Evolutionary conservation across 2,329 filamentous ascomycete genomes (phyloP).

Genomic region (Ampelomyces quisqualis): DNA sequence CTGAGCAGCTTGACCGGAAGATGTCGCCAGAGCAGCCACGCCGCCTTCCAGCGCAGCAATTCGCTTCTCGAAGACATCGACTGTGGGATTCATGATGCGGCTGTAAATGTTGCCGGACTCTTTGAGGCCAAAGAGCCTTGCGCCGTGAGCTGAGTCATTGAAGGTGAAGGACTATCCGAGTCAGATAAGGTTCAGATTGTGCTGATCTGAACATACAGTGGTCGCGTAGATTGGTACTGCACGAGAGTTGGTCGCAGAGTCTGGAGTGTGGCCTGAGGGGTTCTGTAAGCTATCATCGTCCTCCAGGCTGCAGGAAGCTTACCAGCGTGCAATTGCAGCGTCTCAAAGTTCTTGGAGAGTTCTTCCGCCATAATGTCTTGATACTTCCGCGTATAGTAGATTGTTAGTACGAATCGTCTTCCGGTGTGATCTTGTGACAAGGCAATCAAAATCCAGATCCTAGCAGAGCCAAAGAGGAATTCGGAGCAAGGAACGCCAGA

Average conservation of each 20-base stretch:
- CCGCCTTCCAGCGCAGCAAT: slow-evolving; percentile 95
- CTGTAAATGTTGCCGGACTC: slow-evolving; percentile 98
- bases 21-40: slow-evolving; percentile 77
- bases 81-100: slow-evolving; percentile 77
- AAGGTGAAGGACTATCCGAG: slow-evolving; percentile 74
- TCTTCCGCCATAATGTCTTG: slow-evolving; percentile 40
- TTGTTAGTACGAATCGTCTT: neutral
- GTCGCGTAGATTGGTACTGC: slow-evolving; percentile 96
- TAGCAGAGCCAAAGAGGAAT: neutral
- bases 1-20: slow-evolving; percentile 87
- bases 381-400: neutral
- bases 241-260: slow-evolving; percentile 78
- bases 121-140: slow-evolving; percentile 92
- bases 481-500: neutral
- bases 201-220: slow-evolving; percentile 55
- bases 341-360: slow-evolving; percentile 51
- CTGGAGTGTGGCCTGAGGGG: slow-evolving; percentile 68
- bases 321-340: slow-evolving; percentile 55
- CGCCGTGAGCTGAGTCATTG: slow-evolving; percentile 94
- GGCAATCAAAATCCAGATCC: neutral
- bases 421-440: neutral
- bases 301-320: slow-evolving; percentile 11
- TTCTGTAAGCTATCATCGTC: slow-evolving; percentile 2
- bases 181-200: slow-evolving; percentile 11
- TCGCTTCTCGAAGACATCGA: slow-evolving; percentile 94